Evolutionary conservation across 2,329 filamentous ascomycete species (phyloP), one percentile per base, ranked within the genome.

Genomic region (Torrubiella hemipterigena): DNA sequence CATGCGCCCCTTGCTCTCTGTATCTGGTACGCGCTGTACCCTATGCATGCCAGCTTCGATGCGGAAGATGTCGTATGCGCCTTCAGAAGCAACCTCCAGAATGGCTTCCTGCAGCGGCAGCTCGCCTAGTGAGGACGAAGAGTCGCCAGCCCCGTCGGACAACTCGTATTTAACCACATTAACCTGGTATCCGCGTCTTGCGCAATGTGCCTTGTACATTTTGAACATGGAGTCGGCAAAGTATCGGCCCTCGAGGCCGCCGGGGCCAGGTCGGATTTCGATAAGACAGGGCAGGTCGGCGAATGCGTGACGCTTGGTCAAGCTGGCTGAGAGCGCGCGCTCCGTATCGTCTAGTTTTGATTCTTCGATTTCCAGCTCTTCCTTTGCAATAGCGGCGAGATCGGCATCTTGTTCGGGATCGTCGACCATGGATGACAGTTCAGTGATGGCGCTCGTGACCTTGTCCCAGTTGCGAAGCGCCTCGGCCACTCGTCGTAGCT

Each of bases 21-120:
- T 98, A 9, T 78, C 78, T 2, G 91, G 91, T 4, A 98, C 79
- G 17, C 91, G 77, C 62, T 98, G 91, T 0, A 98, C 91, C 17
- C 91, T 75, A 53, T 98, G 91, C 42, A 98, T 91, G 19, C 91
- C 91, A 4, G 89, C 84, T 56, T 98, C 91, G 44, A 79, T 79
- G 38, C 89, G 73, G 46, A 98, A 73, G 2, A 74, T 49, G 37
- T 81, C 83, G 55, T 94, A 98, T 15, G 86, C 78, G 18, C 84
- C 84, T 2, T 73, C 59, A 30, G 76, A 70, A 36, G 79, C 73
- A 21, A 98, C 65, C 52, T 95, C 86, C 17, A 98, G 67, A 16
- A 98, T 75, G 7, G 84, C 91, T 61, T 96, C 91, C 33, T 81
- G 76, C 3, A 96, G 65, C 6, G 84, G 77, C 17, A 71, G 59